Base-by-base conservation (phyloP, 257 asterid species). In the Lycium ferocissimum region DNA sequence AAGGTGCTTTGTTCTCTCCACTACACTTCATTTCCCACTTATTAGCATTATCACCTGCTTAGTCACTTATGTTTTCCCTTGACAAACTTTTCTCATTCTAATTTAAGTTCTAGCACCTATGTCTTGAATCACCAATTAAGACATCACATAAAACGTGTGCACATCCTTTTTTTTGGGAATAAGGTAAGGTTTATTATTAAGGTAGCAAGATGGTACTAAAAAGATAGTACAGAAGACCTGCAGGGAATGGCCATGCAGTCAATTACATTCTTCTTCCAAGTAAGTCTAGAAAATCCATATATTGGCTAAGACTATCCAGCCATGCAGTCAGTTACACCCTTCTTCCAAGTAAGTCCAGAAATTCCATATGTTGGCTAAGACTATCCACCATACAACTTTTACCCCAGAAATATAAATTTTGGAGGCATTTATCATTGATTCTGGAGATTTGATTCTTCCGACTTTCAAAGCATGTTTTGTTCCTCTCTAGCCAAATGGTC, bases 11-110 rank as follows among this genome's bases (percentile, higher is more conserved):
- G 43, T 20, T 54, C 61, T 49, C 62, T 76, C 63, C 37, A 51
- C 14, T 26, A 14, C 62, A 76, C 63, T 76, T 76, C 63, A 51
- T 26, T 76, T 76, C 14, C 63, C 45, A 76, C 82, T 76, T 22
- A 76, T 76, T 76, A 1, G 63, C 82, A 51, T 5, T 49, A 76
- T 76, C 63, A 20, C 62, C 51, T 13, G 20, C 62, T 76, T 76
- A 22, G 9, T 20, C 61, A 47, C 49, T 37, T 47, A 49, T 3
- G 47, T 20, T 72, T 47, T 73, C 37, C 47, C 80, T 11, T 20
- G 80, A 73, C 12, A n/a, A 15, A 3, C 17, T 69, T 66, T 43
- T 0, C 33, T 56, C 17, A 14, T 20, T 47, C 6, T 73, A 2
- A 73, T 73, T 14, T 76, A 15, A 20, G 81, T 75, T 75, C 62